Evolutionary conservation across 202 grass and related monocot genomes (phyloP), one percentile per base, ranked within the genome.

Genomic region (Elaeis oleifera): DNA sequence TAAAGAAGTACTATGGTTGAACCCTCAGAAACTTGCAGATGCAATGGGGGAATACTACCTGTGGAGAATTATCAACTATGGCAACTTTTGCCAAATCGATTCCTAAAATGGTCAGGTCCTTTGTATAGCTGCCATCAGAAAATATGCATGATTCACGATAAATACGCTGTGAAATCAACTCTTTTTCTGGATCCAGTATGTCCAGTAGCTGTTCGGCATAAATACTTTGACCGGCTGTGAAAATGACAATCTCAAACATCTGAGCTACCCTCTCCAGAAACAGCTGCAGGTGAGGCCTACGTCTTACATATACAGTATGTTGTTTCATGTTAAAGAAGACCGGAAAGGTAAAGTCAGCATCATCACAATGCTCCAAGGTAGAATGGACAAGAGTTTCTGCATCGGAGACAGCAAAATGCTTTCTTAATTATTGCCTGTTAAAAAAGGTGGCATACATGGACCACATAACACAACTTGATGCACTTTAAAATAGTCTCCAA

Each of bases 351-450:
- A 99, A 99, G 73, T 99, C 80, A 36, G 83, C 77, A 60, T 78
- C 67, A n/a, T 72, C 69, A 26, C 82, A 89, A 36, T 81, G 83
- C 72, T 88, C 83, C 77, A 99, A 56, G 58, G 82, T 89, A 64
- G 94, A 99, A 73, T 99, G 94, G 22, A 99, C 88, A 66, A 99
- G 85, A 63, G 94, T 99, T 87, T 99, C 94, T 99, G 85, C 84
- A 83, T 28, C 11, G 67, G 63, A 13, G 56, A 64, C 5, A 11
- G 28, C 51, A 53, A n/a, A 63, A 54, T 39, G 19, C 58, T 24
- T 53, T 72, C 15, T 61, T 25, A 53, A 83, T 23, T 64, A 63
- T 53, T 13, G 7, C 9, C 36, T 44, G 36, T 44, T 31, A 6
- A 36, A 59, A 89, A 48, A 78, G 6, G 7, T 31, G 58, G 67